Evolutionary conservation across 352 stramenopile species (phyloP).

Genomic region (Blastocystis hominis): DNA sequence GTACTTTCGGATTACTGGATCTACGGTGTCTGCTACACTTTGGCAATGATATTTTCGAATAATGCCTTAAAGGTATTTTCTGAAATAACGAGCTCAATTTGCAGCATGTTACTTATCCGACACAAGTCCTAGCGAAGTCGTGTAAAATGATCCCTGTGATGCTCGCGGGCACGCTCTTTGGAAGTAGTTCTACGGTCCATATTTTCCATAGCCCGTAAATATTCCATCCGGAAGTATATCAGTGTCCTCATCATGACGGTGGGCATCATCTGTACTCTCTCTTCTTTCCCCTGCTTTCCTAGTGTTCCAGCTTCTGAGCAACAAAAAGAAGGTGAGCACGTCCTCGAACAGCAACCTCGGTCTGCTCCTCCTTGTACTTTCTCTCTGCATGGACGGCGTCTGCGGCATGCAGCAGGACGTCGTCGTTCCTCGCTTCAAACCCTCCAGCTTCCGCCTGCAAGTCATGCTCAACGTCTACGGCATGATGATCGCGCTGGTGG

Average conservation of each 20-base stretch:
- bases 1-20: slow-evolving; percentile 38
- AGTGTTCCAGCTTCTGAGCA: slow-evolving; percentile 70
- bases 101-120: slow-evolving; percentile 84
- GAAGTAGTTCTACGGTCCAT: background rate
- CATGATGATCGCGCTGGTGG: slow-evolving; percentile 64
- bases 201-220: slow-evolving; percentile 63
- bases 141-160: slow-evolving; percentile 97
- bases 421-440: slow-evolving; percentile 74
- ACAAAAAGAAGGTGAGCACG: slow-evolving; percentile 62
- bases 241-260: slow-evolving; percentile 78
- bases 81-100: background rate
- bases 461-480: slow-evolving; percentile 67
- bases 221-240: slow-evolving; percentile 75
- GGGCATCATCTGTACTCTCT: slow-evolving; percentile 61
- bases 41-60: slow-evolving; percentile 80
- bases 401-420: slow-evolving; percentile 64
- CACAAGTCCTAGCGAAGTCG: slow-evolving; percentile 90
- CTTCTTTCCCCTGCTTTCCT: slow-evolving; percentile 52
- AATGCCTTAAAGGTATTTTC: slow-evolving; percentile 69
- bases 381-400: slow-evolving; percentile 81
- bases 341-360: slow-evolving; percentile 75
- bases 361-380: slow-evolving; percentile 76
- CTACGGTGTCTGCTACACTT: slow-evolving; percentile 68
- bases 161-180: slow-evolving; percentile 63
- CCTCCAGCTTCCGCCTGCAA: slow-evolving; percentile 69